Evolutionary conservation across 2,329 filamentous ascomycete species (phyloP), one percentile per base, ranked within the genome.

Genomic region (Aureobasidium sp.): DNA sequence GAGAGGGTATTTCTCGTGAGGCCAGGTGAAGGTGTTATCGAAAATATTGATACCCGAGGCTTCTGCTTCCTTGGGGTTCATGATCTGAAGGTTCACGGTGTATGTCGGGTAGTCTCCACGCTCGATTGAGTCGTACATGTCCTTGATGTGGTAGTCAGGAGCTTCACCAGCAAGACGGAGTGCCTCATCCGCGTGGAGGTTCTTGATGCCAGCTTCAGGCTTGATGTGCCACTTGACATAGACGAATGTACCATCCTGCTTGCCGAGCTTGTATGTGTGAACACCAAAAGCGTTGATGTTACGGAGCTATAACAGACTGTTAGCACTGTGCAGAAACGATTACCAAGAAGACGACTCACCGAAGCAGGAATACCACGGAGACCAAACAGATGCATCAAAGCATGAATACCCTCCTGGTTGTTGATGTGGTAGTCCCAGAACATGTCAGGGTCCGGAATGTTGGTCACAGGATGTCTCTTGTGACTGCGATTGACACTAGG

Each of bases 1-100:
- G 50, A 82, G 67, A 0, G 81, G 81, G 63, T 77, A 81, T 27
- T 81, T 74, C 31, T 73, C 70, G 42, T 81, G 76, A 0, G 81
- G 78, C 81, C 81, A 83, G 33, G 79, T 75, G 63, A 83, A 80
- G 11, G 82, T 85, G 39, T 79, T 74, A 66, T 86, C 83, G 66
- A 85, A 83, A 49, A 84, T 75, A 61, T 81, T 78, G 63, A 76
- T 75, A 1, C 74, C 71, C 62, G 77, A 78, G 0, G 66, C 76
- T 57, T 79, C 78, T 2, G 80, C 80, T 47, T 82, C 73, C 61
- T 79, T 72, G 0, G 81, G 78, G 6, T 76, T 73, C 75, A 85
- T 83, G 42, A 81, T 75, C 69, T 85, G 82, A 1, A 84, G 69
- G 64, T 77, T 79, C 8, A 82, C 69, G 7, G 77, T 79, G 82